Evolutionary conservation across 2,329 filamentous ascomycete species (phyloP).

Genomic region (Diaporthe citriasiana): DNA sequence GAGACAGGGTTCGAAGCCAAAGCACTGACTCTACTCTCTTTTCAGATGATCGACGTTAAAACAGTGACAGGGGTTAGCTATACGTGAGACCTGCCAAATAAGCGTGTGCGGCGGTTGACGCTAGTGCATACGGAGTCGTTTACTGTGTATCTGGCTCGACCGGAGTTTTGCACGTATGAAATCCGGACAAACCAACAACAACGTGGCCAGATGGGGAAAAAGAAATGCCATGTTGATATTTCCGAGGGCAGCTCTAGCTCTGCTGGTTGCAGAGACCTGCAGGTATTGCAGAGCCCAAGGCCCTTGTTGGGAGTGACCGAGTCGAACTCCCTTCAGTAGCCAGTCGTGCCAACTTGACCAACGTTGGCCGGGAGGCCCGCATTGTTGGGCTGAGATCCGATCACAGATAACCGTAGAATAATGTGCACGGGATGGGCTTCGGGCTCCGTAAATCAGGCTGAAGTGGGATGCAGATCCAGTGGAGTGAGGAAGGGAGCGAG

Average conservation of each 20-base stretch:
- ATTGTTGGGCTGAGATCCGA: conserved; percentile 24
- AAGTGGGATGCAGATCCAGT: not conserved
- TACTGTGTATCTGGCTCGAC: conserved; percentile 10
- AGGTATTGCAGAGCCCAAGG: not conserved
- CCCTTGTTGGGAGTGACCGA: conserved; percentile 4
- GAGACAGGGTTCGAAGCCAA: conserved; percentile 37
- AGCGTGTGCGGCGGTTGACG: conserved; percentile 5
- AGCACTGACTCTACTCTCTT: conserved; percentile 20
- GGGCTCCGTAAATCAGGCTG: conserved; percentile 21
- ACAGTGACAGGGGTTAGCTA: conserved; percentile 9
- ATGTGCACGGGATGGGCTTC: not conserved
- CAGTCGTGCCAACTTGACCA: conserved; percentile 5
- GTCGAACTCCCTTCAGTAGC: not conserved
- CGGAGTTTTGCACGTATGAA: not conserved
- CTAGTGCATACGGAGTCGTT: conserved; percentile 9
- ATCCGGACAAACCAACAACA: not conserved
- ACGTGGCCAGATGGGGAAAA: not conserved
- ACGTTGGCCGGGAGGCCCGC: conserved; percentile 8
- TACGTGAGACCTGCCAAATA: conserved; percentile 36
- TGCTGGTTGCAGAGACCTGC: not conserved
- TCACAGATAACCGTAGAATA: not conserved
- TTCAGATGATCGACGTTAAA: conserved; percentile 35
- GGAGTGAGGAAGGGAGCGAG: not conserved
- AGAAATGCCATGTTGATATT: not conserved
- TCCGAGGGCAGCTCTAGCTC: not conserved